Percentiles rank a stretch among this genome's conserved stretches.
These are phyloP conservation scores for Nemania serpens DNA, from an alignment of 2,329 filamentous ascomycete species.

Conservation along the genomic window DNA sequence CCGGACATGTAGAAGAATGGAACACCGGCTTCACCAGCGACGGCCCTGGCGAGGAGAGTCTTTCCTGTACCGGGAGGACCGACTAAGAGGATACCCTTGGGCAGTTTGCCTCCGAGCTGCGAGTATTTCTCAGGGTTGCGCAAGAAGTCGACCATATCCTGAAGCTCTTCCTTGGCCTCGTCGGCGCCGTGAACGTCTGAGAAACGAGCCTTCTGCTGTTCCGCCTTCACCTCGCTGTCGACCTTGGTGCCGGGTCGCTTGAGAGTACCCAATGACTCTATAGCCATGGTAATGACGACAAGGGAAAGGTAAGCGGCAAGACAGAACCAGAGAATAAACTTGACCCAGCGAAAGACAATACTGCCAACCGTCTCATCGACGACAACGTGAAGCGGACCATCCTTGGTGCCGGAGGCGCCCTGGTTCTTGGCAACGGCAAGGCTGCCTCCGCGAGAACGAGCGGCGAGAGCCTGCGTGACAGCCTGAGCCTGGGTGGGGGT, in stretches of 20 bases:
- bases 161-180: constrained; percentile 96
- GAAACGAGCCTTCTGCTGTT: constrained; percentile 91
- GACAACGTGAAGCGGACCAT: constrained; percentile 90
- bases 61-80: constrained; percentile 98
- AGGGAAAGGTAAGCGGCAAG: constrained; percentile 80
- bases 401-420: constrained; percentile 68
- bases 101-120: constrained; percentile 91
- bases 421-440: constrained; percentile 56
- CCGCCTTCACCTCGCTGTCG: constrained; percentile 85
- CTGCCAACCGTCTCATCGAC: constrained; percentile 86
- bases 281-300: constrained; percentile 77
- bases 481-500: constrained; percentile 71
- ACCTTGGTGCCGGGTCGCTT: constrained; percentile 75
- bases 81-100: constrained; percentile 93
- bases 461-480: constrained; percentile 80
- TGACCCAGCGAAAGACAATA: constrained; percentile 87
- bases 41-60: constrained; percentile 90
- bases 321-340: constrained; percentile 79
- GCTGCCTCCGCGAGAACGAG: constrained; percentile 69
- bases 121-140: constrained; percentile 93
- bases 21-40: constrained; percentile 94
- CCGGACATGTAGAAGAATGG: constrained; percentile 99
- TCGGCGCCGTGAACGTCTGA: constrained; percentile 95
- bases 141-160: constrained; percentile 95
- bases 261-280: constrained; percentile 79